Base-by-base conservation (phyloP, 192 early-diverging fungal genomes). In the Dissophora ornata region DNA sequence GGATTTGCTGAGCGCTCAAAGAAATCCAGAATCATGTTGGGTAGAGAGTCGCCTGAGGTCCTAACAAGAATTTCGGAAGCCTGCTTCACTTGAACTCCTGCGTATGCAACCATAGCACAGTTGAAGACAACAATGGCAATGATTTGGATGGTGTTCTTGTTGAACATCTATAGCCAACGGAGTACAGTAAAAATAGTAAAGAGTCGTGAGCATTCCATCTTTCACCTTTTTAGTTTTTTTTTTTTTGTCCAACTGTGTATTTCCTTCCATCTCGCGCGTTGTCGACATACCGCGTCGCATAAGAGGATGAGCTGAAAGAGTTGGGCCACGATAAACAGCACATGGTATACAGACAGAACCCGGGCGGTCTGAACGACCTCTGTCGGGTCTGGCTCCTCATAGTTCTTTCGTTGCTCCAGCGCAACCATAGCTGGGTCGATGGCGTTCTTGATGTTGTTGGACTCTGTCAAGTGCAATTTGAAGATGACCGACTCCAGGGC, bases 111-210 rank as follows among this genome's bases (percentile, higher is more conserved):
- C 59, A 88, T 83, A 50, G 82, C 81, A 34, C 85, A 65, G 68
- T 93, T 90, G 74, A 92, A 92, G 42, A 83, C 62, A 13, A 91
- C 83, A 19, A 91, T 84, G n/a, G 86, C 86, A 48, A 94, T 89
- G 45, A 95, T 89, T 68, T 98, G 95, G 62, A 98, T 95, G 22
- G 95, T 94, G 82, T 98, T 98, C 77, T 95, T 88, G 81, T 95
- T 89, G 60, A 87, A 91, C 48, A 97, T 89, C 86, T 93, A 64
- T 42, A 28, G 13, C 22, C 5, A 11, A 36, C 24, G 38, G 18
- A 12, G 12, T 38, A 13, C 36, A 40, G 32, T 13, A 24, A 41
- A 54, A 19, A 44, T 15, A 71, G 15, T 33, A 38, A 64, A n/a
- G 47, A 22, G 15, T n/a, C 29, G 38, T 34, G 15, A 62, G 48